These are phyloP conservation scores for Erigeron philadelphicus DNA, from an alignment of 140 eudicot species.

Conservation along the genomic window DNA sequence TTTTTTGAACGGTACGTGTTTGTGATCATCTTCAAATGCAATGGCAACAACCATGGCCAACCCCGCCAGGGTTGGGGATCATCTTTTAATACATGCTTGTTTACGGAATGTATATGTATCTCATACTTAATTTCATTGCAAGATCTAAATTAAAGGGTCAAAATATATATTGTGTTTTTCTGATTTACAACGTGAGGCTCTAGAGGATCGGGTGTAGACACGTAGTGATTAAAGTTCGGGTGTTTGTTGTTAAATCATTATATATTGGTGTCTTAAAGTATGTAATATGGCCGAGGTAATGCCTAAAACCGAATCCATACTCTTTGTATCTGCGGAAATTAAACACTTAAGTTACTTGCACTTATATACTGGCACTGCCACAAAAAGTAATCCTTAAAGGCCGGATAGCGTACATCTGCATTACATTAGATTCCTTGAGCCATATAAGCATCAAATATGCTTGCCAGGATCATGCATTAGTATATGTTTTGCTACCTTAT, in stretches of 20 bases:
- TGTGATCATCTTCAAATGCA: no score
- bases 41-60: no score
- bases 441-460: slow-evolving; percentile 17
- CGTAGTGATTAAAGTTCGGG: not conserved
- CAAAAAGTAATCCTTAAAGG: not conserved
- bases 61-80: no score
- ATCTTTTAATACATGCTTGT: no score
- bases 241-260: not conserved
- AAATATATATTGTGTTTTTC: not conserved
- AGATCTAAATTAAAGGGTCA: not conserved
- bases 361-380: not conserved
- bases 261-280: not conserved
- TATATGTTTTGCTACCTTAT: slow-evolving; percentile 9
- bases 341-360: not conserved
- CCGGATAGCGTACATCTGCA: slow-evolving; percentile 15
- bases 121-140: not conserved
- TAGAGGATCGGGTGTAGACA: no score
- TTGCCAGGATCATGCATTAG: not conserved
- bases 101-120: no score
- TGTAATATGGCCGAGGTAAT: not conserved
- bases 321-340: not conserved
- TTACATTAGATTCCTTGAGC: slow-evolving; percentile 23
- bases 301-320: not conserved
- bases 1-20: no score
- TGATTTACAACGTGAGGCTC: not conserved